Evolutionary conservation across 202 grass and related monocot genomes (phyloP).

Genomic region (Musa balbisiana): DNA sequence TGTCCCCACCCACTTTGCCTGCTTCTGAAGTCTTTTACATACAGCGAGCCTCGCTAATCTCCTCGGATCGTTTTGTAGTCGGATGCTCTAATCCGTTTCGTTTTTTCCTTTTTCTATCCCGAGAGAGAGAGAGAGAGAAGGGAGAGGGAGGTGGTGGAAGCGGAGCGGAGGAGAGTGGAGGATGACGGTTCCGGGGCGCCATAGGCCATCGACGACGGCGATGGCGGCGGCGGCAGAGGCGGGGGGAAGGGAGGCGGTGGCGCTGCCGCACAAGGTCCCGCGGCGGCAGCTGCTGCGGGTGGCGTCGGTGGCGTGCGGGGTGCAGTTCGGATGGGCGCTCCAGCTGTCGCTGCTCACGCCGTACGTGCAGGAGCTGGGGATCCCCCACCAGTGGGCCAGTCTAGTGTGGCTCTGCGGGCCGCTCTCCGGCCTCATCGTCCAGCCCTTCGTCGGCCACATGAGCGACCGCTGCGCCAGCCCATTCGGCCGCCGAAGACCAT

Average conservation of each 20-base stretch:
- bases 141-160: not conserved
- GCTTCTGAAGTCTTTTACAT: no score
- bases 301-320: slow-evolving; percentile 71
- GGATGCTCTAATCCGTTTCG: no score
- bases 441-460: slow-evolving; percentile 76
- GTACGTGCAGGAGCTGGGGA: slow-evolving; percentile 87
- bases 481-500: slow-evolving; percentile 61
- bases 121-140: not conserved
- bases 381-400: slow-evolving; percentile 78
- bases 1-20: no score
- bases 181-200: slow-evolving; percentile 20
- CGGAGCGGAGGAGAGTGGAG: not conserved
- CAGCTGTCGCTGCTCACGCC: slow-evolving; percentile 83
- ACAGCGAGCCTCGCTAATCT: no score
- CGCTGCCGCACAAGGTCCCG: slow-evolving; percentile 37
- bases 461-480: slow-evolving; percentile 55
- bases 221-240: not conserved
- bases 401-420: slow-evolving; percentile 94
- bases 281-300: slow-evolving; percentile 48
- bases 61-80: no score
- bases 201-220: not conserved
- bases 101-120: no score
- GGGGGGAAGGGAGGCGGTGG: not conserved
- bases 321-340: slow-evolving; percentile 93
- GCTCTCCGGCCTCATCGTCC: slow-evolving; percentile 69